phyloP scores from a whole-genome alignment of 176 grass and related monocot species.

The Hordeum marinum region DNA sequence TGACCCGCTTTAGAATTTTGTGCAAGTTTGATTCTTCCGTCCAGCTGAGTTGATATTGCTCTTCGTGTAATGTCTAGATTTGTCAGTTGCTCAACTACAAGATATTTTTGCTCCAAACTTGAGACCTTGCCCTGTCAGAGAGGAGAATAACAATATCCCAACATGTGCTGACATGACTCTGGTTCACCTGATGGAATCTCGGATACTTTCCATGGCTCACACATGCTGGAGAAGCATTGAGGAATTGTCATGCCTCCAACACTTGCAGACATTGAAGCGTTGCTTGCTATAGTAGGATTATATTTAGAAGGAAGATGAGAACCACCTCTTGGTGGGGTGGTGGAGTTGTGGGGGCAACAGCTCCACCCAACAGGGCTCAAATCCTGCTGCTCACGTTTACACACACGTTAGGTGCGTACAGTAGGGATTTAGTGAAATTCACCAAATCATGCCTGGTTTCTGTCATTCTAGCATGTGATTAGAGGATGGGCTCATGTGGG shows the following conservation, averaged over 20 bases:
- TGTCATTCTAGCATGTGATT: background rate
- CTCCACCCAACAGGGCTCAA: background rate
- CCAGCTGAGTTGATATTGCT: background rate
- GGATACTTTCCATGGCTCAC: background rate
- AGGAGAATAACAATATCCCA: background rate
- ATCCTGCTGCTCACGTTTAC: background rate
- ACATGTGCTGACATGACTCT: background rate
- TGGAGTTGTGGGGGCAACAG: background rate
- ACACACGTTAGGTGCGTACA: background rate
- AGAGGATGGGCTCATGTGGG: background rate
- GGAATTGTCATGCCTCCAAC: background rate
- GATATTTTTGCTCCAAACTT: slow-evolving; percentile 3
- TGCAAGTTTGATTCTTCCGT: background rate
- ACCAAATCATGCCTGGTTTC: background rate
- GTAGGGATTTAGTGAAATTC: background rate
- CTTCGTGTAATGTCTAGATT: background rate
- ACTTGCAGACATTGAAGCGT: background rate
- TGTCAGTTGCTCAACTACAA: background rate
- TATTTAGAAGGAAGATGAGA: background rate
- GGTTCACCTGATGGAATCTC: background rate
- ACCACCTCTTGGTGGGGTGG: background rate
- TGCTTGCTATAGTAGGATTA: background rate
- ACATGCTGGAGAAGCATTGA: background rate
- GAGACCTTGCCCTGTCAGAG: background rate
- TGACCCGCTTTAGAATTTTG: background rate